phyloP scores from a whole-genome alignment of 768 basidiomycete species.

The Rhizopogon vulgaris region DNA sequence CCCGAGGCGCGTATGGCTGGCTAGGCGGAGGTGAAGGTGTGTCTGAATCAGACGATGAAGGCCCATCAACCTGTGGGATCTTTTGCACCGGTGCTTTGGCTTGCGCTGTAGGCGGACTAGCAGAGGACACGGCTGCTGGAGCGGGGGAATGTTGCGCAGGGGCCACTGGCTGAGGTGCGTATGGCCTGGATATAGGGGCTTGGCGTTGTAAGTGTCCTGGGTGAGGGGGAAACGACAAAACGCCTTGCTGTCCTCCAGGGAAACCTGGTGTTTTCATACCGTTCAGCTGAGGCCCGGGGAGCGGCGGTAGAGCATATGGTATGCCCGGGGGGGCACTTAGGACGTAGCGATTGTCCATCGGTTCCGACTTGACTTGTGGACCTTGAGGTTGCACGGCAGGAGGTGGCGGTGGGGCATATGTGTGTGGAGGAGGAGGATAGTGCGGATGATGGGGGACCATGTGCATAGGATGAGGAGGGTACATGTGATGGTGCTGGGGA shows the following conservation, averaged over 20 bases:
- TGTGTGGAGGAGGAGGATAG: slow-evolving; percentile 42
- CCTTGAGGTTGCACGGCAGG: slow-evolving; percentile 21
- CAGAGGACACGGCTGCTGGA: slow-evolving; percentile 15
- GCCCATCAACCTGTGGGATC: slow-evolving; percentile 81
- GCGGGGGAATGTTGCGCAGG: slow-evolving; percentile 7
- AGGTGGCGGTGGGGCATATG: slow-evolving; percentile 41
- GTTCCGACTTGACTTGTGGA: slow-evolving; percentile 66
- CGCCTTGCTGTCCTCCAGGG: slow-evolving; percentile 53
- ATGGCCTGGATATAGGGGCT: slow-evolving; percentile 14
- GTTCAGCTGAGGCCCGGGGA: slow-evolving; percentile 62
- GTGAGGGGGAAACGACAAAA: slow-evolving; percentile 46
- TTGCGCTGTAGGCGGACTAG: not conserved
- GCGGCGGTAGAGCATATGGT: slow-evolving; percentile 50
- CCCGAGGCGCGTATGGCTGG: slow-evolving; percentile 56
- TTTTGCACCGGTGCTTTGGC: slow-evolving; percentile 9
- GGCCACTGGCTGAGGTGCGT: slow-evolving; percentile 18
- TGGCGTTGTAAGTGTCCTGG: slow-evolving; percentile 23
- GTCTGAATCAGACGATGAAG: slow-evolving; percentile 60
- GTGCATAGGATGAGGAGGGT: slow-evolving; percentile 58
- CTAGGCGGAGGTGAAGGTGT: slow-evolving; percentile 65
- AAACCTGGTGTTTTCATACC: slow-evolving; percentile 45
- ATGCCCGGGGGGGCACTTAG: slow-evolving; percentile 37
- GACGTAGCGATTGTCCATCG: slow-evolving; percentile 64
- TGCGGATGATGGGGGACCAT: slow-evolving; percentile 53
- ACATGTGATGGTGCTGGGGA: slow-evolving; percentile 43